Evolutionary conservation across 2,329 filamentous ascomycete species (phyloP).

Genomic region (Trichoderma pleuroti): DNA sequence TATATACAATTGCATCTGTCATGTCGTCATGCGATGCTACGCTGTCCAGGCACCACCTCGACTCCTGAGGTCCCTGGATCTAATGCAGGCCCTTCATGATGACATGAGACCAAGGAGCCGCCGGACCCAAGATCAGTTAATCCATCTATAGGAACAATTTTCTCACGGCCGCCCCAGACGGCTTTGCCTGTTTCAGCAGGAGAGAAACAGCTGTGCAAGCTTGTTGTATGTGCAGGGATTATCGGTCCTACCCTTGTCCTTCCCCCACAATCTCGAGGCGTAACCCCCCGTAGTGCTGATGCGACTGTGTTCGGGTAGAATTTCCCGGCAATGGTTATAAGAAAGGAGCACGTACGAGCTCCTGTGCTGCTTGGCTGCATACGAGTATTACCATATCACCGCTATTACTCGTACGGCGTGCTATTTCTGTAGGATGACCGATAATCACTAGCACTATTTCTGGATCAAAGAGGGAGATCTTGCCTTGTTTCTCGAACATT

Average conservation of each 20-base stretch:
- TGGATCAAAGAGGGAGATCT: neutral
- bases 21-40: conserved; percentile 12
- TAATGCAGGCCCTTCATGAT: neutral
- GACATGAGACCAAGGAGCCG: neutral
- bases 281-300: conserved; percentile 7
- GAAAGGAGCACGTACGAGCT: neutral
- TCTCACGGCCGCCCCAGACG: neutral
- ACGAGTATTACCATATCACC: neutral
- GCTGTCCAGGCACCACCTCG: neutral
- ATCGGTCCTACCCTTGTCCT: conserved; percentile 14
- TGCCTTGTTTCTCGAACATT: neutral
- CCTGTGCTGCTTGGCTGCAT: neutral
- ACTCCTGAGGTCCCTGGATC: conserved; percentile 5
- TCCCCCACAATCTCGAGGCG: conserved; percentile 11
- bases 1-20: neutral
- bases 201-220: neutral
- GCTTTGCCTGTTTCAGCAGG: conserved; percentile 14
- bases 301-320: neutral
- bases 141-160: conserved; percentile 20
- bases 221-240: conserved; percentile 1
- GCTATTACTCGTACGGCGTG: neutral
- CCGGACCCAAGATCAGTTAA: conserved; percentile 1
- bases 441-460: neutral
- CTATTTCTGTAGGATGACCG: neutral
- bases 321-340: neutral